Base-by-base conservation (phyloP, 345 rosid genomes). In the Gossypium anomalum region DNA sequence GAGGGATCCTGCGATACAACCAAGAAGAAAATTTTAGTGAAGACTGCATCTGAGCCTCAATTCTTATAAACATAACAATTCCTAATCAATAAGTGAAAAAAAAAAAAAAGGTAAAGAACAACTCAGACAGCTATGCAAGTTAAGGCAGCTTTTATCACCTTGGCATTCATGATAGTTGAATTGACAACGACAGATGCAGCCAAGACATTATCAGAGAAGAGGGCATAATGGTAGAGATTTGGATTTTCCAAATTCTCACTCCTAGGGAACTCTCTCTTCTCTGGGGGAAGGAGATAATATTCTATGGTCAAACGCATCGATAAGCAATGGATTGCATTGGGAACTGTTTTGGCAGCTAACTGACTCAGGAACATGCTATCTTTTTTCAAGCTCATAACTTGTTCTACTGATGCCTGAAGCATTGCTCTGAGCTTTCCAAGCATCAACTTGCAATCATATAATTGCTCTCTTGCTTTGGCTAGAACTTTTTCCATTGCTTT, bases 101-200 rank as follows among this genome's bases (percentile, higher is more conserved):
- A 29, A 4, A 29, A 9, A 9, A n/a, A 13, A 34, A 34, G 4
- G 41, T 34, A 5, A 14, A 23, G n/a, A 64, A 45, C 17, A 41
- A 23, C 58, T 43, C 5, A 14, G 29, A 22, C 2, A 34, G 51
- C 44, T 25, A 27, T 2, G 19, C 47, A 70, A 61, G 71, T 47
- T 60, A 67, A 74, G 62, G 56, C 43, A 47, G 65, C 17, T 66
- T 49, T 49, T 72, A 9, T 71, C 67, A 96, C 99, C 99, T 92
- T 96, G 59, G 99, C 97, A 77, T 93, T 96, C 86, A 78, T 78
- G 80, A 96, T 75, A 47, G 99, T 88, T 75, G 99, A 96, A 87
- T 96, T 96, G 78, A 96, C 98, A 78, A 96, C 99, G 62, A 96
- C 99, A 58, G 99, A 96, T 78, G 99, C 97, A 84, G 99, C 99